phyloP scores from a whole-genome alignment of 1,284 basidiomycete species.

The Pseudozyma sp. region DNA sequence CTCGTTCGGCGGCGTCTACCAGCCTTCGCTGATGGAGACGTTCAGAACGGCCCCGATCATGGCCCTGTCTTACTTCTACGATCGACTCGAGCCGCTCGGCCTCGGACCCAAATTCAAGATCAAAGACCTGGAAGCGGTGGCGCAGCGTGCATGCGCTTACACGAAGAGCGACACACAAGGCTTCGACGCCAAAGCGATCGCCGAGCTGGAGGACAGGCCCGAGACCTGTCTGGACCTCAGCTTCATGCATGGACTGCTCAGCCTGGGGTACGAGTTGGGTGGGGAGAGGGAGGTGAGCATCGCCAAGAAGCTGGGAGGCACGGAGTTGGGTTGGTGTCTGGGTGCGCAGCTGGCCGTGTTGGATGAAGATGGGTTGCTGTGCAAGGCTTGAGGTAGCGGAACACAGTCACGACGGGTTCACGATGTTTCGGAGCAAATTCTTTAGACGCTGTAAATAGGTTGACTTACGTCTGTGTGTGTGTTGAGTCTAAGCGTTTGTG shows the following conservation, averaged over 20 bases:
- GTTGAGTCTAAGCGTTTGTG: background rate
- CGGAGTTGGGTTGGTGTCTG: slow-evolving; percentile 94
- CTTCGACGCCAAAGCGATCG: slow-evolving; percentile 73
- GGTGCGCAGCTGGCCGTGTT: slow-evolving; percentile 74
- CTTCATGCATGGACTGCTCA: slow-evolving; percentile 89
- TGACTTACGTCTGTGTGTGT: background rate
- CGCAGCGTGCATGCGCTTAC: slow-evolving; percentile 60
- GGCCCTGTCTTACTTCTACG: slow-evolving; percentile 88
- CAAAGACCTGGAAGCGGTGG: slow-evolving; percentile 48
- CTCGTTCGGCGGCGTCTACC: slow-evolving; percentile 97
- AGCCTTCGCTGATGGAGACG: slow-evolving; percentile 89
- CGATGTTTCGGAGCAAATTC: background rate
- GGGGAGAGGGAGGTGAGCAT: slow-evolving; percentile 74
- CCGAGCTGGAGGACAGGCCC: slow-evolving; percentile 83
- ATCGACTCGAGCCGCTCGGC: slow-evolving; percentile 86
- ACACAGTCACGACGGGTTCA: no score
- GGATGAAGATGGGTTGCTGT: slow-evolving; percentile 55
- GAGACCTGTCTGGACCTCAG: slow-evolving; percentile 96
- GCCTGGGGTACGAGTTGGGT: slow-evolving; percentile 72
- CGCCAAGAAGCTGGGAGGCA: slow-evolving; percentile 84
- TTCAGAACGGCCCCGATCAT: slow-evolving; percentile 73
- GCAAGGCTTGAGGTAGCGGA: slow-evolving; percentile 32
- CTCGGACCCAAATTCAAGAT: slow-evolving; percentile 68
- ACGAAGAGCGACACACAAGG: slow-evolving; percentile 28
- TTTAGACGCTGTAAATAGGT: background rate